Conservation (phyloP, 352 stramenopile genomes). For the Phytophthora pluvialis region DNA sequence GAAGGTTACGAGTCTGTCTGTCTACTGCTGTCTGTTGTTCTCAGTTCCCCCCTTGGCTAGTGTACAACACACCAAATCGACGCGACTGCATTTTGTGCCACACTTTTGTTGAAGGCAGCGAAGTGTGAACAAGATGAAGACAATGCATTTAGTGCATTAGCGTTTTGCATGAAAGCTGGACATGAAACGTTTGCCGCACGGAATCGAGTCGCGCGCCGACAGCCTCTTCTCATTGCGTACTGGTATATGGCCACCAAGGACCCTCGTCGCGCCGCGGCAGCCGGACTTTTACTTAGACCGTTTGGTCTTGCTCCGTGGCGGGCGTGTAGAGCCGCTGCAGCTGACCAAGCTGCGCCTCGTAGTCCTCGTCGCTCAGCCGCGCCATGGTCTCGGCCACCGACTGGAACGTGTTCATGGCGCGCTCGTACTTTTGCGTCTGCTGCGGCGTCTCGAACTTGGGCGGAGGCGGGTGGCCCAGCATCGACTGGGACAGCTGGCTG, state of each 20-base stretch:
- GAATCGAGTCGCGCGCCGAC: neutral
- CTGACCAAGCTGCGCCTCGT: slow-evolving; percentile 72
- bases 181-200: slow-evolving; percentile 19
- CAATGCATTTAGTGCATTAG: slow-evolving; percentile 10
- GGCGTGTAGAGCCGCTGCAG: slow-evolving; percentile 82
- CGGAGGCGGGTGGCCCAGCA: slow-evolving; percentile 67
- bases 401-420: slow-evolving; percentile 63
- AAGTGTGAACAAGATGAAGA: neutral
- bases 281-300: slow-evolving; percentile 51
- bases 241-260: slow-evolving; percentile 16
- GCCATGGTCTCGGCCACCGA: slow-evolving; percentile 81
- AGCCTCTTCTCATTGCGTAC: slow-evolving; percentile 22
- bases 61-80: slow-evolving; percentile 3
- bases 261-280: neutral
- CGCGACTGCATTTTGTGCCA: neutral
- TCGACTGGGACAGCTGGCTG: slow-evolving; percentile 68
- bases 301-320: slow-evolving; percentile 57
- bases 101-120: neutral
- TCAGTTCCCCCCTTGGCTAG: slow-evolving; percentile 32
- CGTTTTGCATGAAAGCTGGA: slow-evolving; percentile 9
- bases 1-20: slow-evolving; percentile 20
- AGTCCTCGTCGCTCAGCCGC: slow-evolving; percentile 72
- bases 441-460: slow-evolving; percentile 79
- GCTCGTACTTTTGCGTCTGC: slow-evolving; percentile 86
- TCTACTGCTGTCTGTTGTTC: slow-evolving; percentile 28